These are phyloP conservation scores for Phytophthora rubi DNA, from an alignment of 352 stramenopile genomes.

Conservation along the genomic window DNA sequence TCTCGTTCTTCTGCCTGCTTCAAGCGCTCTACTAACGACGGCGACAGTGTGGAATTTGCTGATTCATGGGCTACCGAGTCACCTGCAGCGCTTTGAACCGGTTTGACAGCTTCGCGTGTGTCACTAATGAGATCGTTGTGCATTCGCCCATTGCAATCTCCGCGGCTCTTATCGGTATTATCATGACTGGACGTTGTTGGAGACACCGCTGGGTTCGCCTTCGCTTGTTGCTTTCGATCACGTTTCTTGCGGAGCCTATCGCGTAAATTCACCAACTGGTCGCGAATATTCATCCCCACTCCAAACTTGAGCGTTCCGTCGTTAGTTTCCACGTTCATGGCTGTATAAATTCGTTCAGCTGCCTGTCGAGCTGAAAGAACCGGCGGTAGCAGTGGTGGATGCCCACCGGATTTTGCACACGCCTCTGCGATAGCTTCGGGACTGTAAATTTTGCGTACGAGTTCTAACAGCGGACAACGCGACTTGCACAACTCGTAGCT, in stretches of 20 bases:
- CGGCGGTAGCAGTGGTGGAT: not conserved
- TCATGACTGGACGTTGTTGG: not conserved
- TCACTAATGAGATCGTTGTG: not conserved
- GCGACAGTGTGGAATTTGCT: not conserved
- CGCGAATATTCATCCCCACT: slow-evolving; percentile 27
- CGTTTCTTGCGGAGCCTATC: slow-evolving; percentile 11
- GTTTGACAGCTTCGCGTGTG: not conserved
- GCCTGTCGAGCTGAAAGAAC: slow-evolving; percentile 21
- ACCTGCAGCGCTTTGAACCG: not conserved
- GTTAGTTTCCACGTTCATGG: slow-evolving; percentile 33
- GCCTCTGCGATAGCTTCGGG: slow-evolving; percentile 25
- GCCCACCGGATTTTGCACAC: slow-evolving; percentile 18
- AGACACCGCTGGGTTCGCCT: not conserved
- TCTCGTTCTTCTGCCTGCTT: slow-evolving; percentile 33
- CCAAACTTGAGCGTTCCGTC: slow-evolving; percentile 40
- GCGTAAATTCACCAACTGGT: slow-evolving; percentile 33
- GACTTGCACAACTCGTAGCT: slow-evolving; percentile 29
- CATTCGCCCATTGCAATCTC: not conserved
- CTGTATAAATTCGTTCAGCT: slow-evolving; percentile 33
- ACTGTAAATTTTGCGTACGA: slow-evolving; percentile 35
- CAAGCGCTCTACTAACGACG: slow-evolving; percentile 22
- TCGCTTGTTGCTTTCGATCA: slow-evolving; percentile 4
- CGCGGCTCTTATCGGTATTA: not conserved
- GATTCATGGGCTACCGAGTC: not conserved
- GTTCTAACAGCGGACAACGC: slow-evolving; percentile 35